Percentiles rank a stretch among this genome's conserved stretches.
Evolutionary conservation across 768 basidiomycete genomes (phyloP).

Genomic region (Tremella fuciformis): DNA sequence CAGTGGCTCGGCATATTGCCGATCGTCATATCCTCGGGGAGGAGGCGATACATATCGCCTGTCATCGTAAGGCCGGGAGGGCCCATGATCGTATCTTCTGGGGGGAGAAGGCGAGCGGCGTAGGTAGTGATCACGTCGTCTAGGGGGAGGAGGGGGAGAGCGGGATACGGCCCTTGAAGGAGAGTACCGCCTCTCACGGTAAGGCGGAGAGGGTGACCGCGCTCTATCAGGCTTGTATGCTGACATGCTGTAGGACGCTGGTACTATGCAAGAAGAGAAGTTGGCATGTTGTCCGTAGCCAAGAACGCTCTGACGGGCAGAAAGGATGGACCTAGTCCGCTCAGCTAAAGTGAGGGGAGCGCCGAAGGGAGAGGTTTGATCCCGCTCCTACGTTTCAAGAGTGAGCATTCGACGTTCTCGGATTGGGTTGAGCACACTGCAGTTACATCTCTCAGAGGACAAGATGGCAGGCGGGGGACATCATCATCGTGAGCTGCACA

Average conservation of each 20-base stretch:
- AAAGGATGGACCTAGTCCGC: not conserved
- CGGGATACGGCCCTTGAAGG: conserved; percentile 34
- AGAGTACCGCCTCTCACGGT: conserved; percentile 34
- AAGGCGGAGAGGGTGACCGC: conserved; percentile 28
- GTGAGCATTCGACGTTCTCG: not conserved
- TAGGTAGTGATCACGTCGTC: conserved; percentile 14
- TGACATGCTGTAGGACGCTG: not conserved
- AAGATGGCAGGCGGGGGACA: conserved; percentile 65
- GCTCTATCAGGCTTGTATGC: conserved; percentile 31
- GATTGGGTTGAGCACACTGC: not conserved
- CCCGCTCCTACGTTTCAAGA: not conserved
- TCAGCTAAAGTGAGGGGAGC: not conserved
- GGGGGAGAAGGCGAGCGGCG: conserved; percentile 9
- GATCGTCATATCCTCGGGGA: conserved; percentile 11
- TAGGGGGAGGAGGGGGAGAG: conserved; percentile 17
- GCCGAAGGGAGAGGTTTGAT: conserved; percentile 1
- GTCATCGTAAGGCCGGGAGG: conserved; percentile 12
- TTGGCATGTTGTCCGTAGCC: not conserved
- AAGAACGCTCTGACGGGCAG: not conserved
- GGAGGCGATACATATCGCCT: conserved; percentile 7
- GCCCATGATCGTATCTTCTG: conserved; percentile 28
- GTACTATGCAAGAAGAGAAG: not conserved
- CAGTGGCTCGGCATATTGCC: not conserved
- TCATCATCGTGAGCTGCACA: conserved; percentile 21
- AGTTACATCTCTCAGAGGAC: conserved; percentile 1